Conservation (phyloP, 2,329 filamentous ascomycete species). For the Berkeleyomyces rouxiae region DNA sequence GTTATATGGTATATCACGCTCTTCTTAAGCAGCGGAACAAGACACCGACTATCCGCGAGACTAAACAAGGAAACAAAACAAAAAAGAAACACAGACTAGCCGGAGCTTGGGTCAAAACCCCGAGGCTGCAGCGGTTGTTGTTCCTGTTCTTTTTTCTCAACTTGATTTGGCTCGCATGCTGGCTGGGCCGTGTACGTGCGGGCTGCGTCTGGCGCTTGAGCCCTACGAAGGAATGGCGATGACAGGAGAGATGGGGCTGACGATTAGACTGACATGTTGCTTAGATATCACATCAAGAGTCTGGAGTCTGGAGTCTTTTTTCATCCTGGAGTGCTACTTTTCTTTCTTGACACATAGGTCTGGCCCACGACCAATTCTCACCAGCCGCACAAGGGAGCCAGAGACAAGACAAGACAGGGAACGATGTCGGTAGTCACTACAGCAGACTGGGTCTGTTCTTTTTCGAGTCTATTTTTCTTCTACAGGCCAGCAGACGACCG, state of each 20-base stretch:
- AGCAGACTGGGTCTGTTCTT: neutral
- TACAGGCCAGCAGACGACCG: neutral
- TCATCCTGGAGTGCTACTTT: neutral
- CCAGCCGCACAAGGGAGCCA: neutral
- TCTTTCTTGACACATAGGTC: too few species aligned
- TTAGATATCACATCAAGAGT: too few species aligned
- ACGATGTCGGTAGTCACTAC: too few species aligned
- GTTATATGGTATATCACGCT: neutral
- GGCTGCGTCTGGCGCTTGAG: neutral
- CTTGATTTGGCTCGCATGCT: neutral
- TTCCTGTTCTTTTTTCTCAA: neutral
- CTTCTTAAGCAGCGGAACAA: neutral
- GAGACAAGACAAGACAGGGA: neutral
- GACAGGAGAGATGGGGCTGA: slow-evolving; percentile 1
- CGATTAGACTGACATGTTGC: neutral
- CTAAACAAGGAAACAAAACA: too few species aligned
- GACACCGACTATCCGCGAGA: too few species aligned
- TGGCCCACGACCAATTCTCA: too few species aligned
- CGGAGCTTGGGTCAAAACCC: too few species aligned
- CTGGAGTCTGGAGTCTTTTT: too few species aligned
- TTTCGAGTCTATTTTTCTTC: neutral
- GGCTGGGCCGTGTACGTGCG: neutral
- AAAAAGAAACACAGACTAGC: too few species aligned
- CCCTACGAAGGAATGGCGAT: neutral
- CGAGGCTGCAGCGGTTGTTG: too few species aligned